Base-by-base conservation (phyloP, 495 filamentous ascomycete species). In the Aspergillus coremiiformis region DNA sequence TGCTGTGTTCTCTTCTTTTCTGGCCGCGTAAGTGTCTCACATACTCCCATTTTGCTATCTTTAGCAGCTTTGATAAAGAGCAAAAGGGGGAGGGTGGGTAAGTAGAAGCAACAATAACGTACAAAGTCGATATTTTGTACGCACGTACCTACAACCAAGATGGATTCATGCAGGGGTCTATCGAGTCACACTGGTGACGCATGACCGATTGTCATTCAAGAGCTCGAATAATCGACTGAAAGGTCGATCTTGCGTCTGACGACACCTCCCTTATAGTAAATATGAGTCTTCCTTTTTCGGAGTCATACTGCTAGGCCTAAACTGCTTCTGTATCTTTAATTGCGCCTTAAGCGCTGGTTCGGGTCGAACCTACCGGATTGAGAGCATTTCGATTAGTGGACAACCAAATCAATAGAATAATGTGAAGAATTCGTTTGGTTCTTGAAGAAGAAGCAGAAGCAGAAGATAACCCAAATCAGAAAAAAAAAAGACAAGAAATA, bases 241-340 rank as follows among this genome's bases (percentile, higher is more conserved):
- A 45, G 29, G 52, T 22, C 35, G 20, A 48, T 45, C 45, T 54
- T 49, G 29, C 39, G 39, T 48, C 44, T 54, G 44, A 48, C 44
- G 35, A 48, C 39, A 39, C 17, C 23, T 23, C 33, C 44, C 32
- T 15, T 39, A 17, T 21, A 20, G 37, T 41, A 41, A 20, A 41
- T 26, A 20, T 22, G 4, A 33, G 29, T 41, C 37, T 45, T 5
- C 22, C 24, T n/a, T 4, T 45, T 19, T 23, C n/a, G 29, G 43
- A 41, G 37, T 41, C 37, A 41, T 41, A 2, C 19, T 20, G 37
- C 15, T 21, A 17, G 4, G 19, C 7, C 3, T 20, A 41, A 41
- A 6, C 37, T 41, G 46, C 51, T 26, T 41, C 49, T 44, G 54
- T 22, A 23, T 29, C 23, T 41, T 12, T 19, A 17, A 10, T 7